A percentile compares a stretch with the other conserved stretches of the same genome.
Conservation (phyloP, 2,329 filamentous ascomycete genomes). For the Xylaria sp. region DNA sequence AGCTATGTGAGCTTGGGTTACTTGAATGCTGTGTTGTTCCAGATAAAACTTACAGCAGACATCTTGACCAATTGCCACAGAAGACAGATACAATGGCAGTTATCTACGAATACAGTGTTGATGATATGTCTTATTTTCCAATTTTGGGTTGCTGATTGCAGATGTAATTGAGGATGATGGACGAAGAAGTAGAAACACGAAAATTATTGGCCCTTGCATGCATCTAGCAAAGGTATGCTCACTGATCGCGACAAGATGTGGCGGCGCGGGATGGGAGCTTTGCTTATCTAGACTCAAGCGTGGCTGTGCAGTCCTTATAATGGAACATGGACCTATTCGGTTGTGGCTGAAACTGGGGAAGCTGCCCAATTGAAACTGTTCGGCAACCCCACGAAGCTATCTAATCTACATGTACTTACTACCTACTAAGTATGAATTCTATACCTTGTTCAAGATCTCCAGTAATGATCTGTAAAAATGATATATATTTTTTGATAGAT, state of each 20-base stretch:
- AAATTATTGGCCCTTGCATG: constrained; percentile 35
- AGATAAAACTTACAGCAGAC: constrained; percentile 62
- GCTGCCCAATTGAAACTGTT: no score
- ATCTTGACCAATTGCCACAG: constrained; percentile 52
- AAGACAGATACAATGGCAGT: neutral
- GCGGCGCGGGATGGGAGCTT: constrained; percentile 10
- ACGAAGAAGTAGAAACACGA: constrained; percentile 32
- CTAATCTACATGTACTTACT: neutral
- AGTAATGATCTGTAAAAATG: no score
- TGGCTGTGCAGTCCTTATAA: constrained; percentile 22
- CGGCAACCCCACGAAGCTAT: neutral
- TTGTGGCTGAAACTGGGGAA: constrained; percentile 12
- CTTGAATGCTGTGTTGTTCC: neutral
- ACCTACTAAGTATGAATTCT: no score
- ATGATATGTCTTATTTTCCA: neutral
- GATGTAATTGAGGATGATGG: constrained; percentile 21
- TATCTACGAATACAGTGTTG: neutral
- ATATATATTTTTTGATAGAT: no score
- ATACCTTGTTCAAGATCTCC: no score
- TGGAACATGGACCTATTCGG: no score
- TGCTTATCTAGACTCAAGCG: neutral
- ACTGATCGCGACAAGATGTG: constrained; percentile 37
- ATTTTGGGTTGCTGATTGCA: constrained; percentile 2
- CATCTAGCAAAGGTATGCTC: constrained; percentile 10
- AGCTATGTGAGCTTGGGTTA: constrained; percentile 37